phyloP scores from a whole-genome alignment of 2,329 filamentous ascomycete species.

The Uncinocarpus reesii region DNA sequence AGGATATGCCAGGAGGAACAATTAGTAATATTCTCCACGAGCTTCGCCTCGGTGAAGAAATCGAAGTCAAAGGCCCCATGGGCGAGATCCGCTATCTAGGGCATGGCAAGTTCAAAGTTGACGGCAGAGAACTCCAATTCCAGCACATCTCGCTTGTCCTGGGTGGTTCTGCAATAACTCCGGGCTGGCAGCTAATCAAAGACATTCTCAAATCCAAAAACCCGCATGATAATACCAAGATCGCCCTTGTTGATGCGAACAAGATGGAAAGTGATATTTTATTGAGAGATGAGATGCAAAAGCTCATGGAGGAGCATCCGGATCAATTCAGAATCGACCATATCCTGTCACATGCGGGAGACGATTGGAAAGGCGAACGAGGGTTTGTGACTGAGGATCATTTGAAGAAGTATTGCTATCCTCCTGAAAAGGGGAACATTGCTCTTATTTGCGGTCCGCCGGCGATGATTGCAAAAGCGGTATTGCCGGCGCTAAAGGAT shows the following conservation, averaged over 20 bases:
- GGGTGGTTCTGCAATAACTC: conserved; percentile 44
- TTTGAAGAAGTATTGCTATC: conserved; percentile 35
- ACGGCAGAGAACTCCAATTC: conserved; percentile 35
- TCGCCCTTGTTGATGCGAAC: conserved; percentile 42
- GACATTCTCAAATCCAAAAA: conserved; percentile 30
- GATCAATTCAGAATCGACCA: conserved; percentile 39
- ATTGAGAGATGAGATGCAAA: conserved; percentile 35
- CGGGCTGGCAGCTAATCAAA: conserved; percentile 43
- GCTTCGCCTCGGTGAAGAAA: conserved; percentile 39
- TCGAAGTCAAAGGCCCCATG: conserved; percentile 44
- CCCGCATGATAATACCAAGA: conserved; percentile 28
- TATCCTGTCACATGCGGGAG: conserved; percentile 38
- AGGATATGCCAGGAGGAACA: conserved; percentile 43
- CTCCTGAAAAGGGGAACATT: conserved; percentile 33
- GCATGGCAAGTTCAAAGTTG: conserved; percentile 39
- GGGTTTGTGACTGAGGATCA: conserved; percentile 38
- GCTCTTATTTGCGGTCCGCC: conserved; percentile 44
- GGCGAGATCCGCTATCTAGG: conserved; percentile 44
- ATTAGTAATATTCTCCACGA: conserved; percentile 46
- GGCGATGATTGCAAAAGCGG: conserved; percentile 44
- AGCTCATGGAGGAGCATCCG: conserved; percentile 29
- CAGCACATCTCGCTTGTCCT: conserved; percentile 40
- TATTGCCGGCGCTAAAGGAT: conserved; percentile 39
- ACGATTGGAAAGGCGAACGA: conserved; percentile 38
- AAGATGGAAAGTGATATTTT: conserved; percentile 41